Conservation (phyloP, 2,329 filamentous ascomycete species). For the Dactylella cylindrospora region DNA sequence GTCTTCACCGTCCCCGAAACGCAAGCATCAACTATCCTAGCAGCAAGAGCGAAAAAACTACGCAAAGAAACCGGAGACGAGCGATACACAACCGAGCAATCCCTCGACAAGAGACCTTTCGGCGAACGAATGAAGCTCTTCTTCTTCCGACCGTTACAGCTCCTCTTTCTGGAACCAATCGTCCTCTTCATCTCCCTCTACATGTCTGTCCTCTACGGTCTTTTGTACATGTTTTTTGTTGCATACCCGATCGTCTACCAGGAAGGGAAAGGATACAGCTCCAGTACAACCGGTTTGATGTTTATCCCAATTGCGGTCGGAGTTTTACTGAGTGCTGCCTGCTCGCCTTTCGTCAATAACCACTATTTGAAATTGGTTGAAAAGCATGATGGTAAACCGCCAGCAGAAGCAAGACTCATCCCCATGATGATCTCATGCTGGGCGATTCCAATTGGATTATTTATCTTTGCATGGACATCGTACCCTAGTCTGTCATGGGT, state of each 20-base stretch:
- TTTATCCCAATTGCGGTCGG: constrained; percentile 81
- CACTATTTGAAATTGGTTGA: constrained; percentile 69
- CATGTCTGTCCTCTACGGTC: constrained; percentile 77
- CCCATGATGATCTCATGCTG: constrained; percentile 80
- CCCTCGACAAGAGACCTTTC: constrained; percentile 72
- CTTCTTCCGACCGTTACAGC: constrained; percentile 78
- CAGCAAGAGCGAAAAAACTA: constrained; percentile 63
- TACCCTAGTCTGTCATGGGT: constrained; percentile 68
- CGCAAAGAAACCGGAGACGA: constrained; percentile 67
- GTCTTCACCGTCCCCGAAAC: constrained; percentile 90
- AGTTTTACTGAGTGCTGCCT: constrained; percentile 67
- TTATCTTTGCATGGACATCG: constrained; percentile 70
- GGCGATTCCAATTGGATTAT: constrained; percentile 68
- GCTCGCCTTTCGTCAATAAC: constrained; percentile 73
- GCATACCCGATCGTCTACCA: constrained; percentile 72
- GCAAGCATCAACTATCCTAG: constrained; percentile 76
- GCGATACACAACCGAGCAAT: constrained; percentile 74
- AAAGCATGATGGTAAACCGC: constrained; percentile 70
- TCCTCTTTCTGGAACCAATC: constrained; percentile 80
- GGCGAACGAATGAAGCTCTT: constrained; percentile 71
- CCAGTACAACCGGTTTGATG: constrained; percentile 76
- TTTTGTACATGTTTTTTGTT: constrained; percentile 76
- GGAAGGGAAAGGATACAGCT: constrained; percentile 73
- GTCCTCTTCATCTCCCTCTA: constrained; percentile 81
- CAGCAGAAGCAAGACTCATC: constrained; percentile 74